Evolutionary conservation across 805 yeast genomes (phyloP).

Genomic region (Saturnispora gosingensis): DNA sequence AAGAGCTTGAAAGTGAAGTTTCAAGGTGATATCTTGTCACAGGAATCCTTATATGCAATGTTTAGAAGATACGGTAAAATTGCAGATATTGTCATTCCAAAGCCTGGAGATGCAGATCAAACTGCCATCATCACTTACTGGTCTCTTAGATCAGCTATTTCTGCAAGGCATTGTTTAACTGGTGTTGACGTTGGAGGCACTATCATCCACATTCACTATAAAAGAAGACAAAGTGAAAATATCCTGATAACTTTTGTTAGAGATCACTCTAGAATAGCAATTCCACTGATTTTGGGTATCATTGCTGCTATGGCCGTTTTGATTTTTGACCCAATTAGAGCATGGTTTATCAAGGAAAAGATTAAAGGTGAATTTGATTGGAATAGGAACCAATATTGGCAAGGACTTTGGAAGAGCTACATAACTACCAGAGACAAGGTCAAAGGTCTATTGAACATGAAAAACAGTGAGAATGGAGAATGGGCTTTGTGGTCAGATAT

Average conservation of each 20-base stretch:
- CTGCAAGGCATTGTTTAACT: conserved; percentile 86
- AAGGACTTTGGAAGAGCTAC: conserved; percentile 28
- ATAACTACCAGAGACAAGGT: conserved; percentile 21
- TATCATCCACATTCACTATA: conserved; percentile 66
- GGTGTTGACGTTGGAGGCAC: conserved; percentile 61
- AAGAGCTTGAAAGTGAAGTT: conserved; percentile 53
- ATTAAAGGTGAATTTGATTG: conserved; percentile 52
- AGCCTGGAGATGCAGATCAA: conserved; percentile 39
- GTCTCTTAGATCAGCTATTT: conserved; percentile 56
- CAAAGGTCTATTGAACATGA: conserved; percentile 17
- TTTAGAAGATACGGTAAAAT: conserved; percentile 86
- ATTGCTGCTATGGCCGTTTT: conserved; percentile 75
- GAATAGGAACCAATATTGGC: conserved; percentile 22
- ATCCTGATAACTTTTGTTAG: conserved; percentile 47
- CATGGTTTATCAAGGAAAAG: conserved; percentile 65
- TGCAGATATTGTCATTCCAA: conserved; percentile 55
- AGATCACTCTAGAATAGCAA: conserved; percentile 72
- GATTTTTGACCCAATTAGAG: conserved; percentile 88
- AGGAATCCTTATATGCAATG: conserved; percentile 67
- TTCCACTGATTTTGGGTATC: conserved; percentile 72
- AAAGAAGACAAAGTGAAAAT: conserved; percentile 44
- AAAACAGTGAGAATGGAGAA: conserved; percentile 10
- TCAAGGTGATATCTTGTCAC: conserved; percentile 68
- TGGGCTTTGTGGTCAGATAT: conserved; percentile 16
- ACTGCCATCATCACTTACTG: conserved; percentile 48